Base-by-base conservation (phyloP, 2,329 filamentous ascomycete species). In the Fusarium papillatum region DNA sequence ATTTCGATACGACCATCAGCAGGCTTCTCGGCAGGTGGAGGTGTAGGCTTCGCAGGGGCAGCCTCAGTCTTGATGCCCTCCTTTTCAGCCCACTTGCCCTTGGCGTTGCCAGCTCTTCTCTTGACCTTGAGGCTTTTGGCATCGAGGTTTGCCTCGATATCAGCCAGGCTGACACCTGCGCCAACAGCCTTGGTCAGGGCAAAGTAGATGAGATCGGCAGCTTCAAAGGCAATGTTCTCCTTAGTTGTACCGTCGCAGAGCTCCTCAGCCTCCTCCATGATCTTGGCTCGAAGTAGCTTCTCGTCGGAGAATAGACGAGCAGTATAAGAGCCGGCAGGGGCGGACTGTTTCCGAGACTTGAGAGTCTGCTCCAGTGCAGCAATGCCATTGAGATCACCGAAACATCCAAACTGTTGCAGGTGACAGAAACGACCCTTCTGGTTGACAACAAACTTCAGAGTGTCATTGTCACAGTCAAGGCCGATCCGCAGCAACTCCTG, bases 191-290 rank as follows among this genome's bases (percentile, higher is more conserved):
- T 97, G 26, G 97, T 95, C 68, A 99, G 86, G 10, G 96, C 95
- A 87, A 99, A 99, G 87, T 98, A 99, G 65, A 99, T 92, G 68
- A 99, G 87, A 82, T 99, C 97, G 0, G 97, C 97, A 11, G 97
- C 95, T 84, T 99, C 97, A 75, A 98, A 98, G 3, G 97, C 95
- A 73, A 98, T 91, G 17, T 98, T 94, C 74, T 96, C 90, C 72
- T 94, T 94, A 0, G 92, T 93, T 76, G 92, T 92, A 19, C 97
- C 96, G 75, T 97, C 92, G 81, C 96, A 98, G 50, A 99, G 89
- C 86, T 99, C 97, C 81, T 97, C 95, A 0, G 97, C 97, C 84
- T 99, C 97, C 84, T 99, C 97, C 92, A 98, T 97, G 68, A 99
- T 98, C 89, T 99, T 99, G 5, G 97, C 97, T 53, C 95, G 90